Base-by-base conservation (phyloP, 148 eudicot species). In the Drosera capensis region DNA sequence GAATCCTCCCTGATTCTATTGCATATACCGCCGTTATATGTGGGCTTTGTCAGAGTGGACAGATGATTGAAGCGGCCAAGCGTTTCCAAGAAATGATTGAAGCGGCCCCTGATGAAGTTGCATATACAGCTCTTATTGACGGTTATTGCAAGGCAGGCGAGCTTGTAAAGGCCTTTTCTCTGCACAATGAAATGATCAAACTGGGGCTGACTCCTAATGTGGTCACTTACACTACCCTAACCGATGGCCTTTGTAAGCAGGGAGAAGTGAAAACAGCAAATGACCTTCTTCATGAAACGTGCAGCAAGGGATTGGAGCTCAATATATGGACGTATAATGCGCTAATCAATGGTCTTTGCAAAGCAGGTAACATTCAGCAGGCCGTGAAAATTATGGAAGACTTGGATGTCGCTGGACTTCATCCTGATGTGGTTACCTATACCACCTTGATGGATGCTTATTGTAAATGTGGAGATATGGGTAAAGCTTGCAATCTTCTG, bases 371-470 rank as follows among this genome's bases (percentile, higher is more conserved):
- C 58, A 57, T 75, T 36, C 52, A 0, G 14, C 82, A 84, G 49
- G 97, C 94, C 28, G 56, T 62, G 37, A 75, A 71, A 53, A 65
- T 90, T 12, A 59, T 73, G 70, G 68, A 73, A 51, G 93, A 83
- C 43, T 68, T 88, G 94, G 84, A 80, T 50, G 54, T 45, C 13
- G 74, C 84, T 3, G 77, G 86, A 51, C 69, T 77, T 41, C 26
- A 22, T 65, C 94, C 90, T 30, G 94, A 84, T 78, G 51, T 66
- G 17, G 61, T 72, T 49, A 83, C 97, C 35, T 88, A 77, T 56
- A 88, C 94, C 46, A 83, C 86, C 56, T 53, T 88, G 52, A 83
- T 88, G 79, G 97, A 83, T 71, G 77, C 97, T 47, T 78, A 88
- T 67, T 79, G 86, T 58, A 88, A 83, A 56, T 73, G 68, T 0